Percentiles rank a stretch among this genome's conserved stretches.
Conservation (phyloP, 768 basidiomycete genomes). For the Myochromella boudieri region DNA sequence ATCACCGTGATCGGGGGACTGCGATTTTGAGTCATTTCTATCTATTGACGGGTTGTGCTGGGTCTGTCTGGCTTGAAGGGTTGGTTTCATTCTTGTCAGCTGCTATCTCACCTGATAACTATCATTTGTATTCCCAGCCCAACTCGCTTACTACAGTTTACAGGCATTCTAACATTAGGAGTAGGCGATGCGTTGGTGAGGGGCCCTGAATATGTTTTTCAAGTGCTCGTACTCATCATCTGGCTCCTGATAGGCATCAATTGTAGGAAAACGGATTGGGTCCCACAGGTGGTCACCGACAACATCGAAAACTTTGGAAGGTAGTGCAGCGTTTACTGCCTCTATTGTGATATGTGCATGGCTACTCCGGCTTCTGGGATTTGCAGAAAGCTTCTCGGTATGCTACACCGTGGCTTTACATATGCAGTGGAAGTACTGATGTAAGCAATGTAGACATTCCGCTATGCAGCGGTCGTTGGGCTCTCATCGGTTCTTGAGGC, state of each 20-base stretch:
- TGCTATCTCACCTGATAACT: slow-evolving; percentile 1
- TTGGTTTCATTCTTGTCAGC: slow-evolving; percentile 35
- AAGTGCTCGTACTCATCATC: background rate
- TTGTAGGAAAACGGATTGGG: slow-evolving; percentile 86
- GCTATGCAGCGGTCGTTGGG: slow-evolving; percentile 65
- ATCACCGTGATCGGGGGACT: slow-evolving; percentile 91
- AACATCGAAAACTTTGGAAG: slow-evolving; percentile 89
- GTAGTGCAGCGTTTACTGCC: slow-evolving; percentile 76
- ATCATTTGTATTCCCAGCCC: slow-evolving; percentile 30
- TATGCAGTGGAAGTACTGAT: background rate
- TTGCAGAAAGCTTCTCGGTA: slow-evolving; percentile 78
- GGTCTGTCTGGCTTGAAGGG: slow-evolving; percentile 95
- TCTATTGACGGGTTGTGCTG: slow-evolving; percentile 91
- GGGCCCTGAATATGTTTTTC: slow-evolving; percentile 11
- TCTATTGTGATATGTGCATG: slow-evolving; percentile 73
- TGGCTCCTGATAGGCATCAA: slow-evolving; percentile 72
- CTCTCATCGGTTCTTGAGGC: slow-evolving; percentile 83
- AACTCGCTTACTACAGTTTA: slow-evolving; percentile 55
- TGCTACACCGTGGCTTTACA: slow-evolving; percentile 3
- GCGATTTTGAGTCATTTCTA: slow-evolving; percentile 98
- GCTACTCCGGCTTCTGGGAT: slow-evolving; percentile 67
- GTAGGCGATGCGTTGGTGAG: slow-evolving; percentile 91
- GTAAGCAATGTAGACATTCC: slow-evolving; percentile 46
- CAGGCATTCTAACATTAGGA: slow-evolving; percentile 86
- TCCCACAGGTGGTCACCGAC: slow-evolving; percentile 80